Percentiles rank a stretch among this genome's conserved stretches.
phyloP scores from a whole-genome alignment of 352 stramenopile species.

The Pythium monospermum region DNA sequence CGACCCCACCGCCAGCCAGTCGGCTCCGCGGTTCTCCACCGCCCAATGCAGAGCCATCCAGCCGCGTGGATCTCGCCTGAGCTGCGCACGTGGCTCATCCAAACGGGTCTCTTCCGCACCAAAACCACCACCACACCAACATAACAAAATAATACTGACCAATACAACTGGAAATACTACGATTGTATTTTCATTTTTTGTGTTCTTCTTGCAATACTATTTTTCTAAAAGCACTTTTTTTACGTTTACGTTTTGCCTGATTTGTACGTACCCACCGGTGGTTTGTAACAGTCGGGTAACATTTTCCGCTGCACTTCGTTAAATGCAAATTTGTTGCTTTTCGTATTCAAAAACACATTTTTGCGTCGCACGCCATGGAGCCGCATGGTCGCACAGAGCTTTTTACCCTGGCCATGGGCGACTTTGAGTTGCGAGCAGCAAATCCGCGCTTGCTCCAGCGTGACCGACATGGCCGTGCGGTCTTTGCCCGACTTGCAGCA shows the following conservation, averaged over 20 bases:
- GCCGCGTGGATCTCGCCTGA: conserved; percentile 62
- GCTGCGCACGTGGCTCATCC: conserved; percentile 41
- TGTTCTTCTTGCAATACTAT: no score
- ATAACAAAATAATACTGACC: no score
- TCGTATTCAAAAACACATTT: conserved; percentile 86
- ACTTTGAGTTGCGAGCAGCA: conserved; percentile 52
- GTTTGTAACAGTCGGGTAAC: conserved; percentile 84
- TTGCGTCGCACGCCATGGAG: conserved; percentile 65
- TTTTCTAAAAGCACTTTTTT: no score
- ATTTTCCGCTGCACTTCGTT: conserved; percentile 86
- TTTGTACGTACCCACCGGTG: conserved; percentile 76
- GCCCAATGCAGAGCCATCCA: conserved; percentile 26
- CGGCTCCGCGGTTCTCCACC: conserved; percentile 20
- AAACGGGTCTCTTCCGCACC: conserved; percentile 46
- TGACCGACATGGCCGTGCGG: conserved; percentile 96
- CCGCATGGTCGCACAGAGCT: conserved; percentile 67
- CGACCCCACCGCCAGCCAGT: background rate
- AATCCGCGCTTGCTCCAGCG: conserved; percentile 87
- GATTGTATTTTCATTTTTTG: no score
- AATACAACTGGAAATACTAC: no score
- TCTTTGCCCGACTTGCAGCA: conserved; percentile 98
- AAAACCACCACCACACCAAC: background rate
- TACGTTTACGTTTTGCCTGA: conserved; percentile 71
- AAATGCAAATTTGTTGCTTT: conserved; percentile 80
- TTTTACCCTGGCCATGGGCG: conserved; percentile 37